A percentile compares a stretch with the other conserved stretches of the same genome.
phyloP scores from a whole-genome alignment of 345 rosid species.

The Aquilaria malaccensis region DNA sequence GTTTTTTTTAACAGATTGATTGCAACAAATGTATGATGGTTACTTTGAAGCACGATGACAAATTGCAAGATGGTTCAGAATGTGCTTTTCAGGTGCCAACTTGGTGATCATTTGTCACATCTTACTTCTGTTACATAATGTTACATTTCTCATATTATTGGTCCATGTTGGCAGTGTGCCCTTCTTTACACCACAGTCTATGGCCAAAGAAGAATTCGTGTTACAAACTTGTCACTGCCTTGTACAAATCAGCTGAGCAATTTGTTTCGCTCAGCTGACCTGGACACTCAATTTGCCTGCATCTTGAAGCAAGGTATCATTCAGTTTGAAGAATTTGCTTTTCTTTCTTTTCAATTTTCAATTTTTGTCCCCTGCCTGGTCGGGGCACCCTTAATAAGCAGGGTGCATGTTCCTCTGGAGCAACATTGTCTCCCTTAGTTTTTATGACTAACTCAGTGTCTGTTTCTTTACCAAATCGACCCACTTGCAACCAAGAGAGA shows the following conservation, averaged over 20 bases:
- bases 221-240: constrained; percentile 80
- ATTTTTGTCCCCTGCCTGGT: background rate
- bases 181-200: constrained; percentile 86
- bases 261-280: constrained; percentile 90
- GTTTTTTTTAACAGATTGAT: constrained; percentile 59
- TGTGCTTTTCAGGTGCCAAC: constrained; percentile 79
- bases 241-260: constrained; percentile 86
- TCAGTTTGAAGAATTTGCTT: constrained; percentile 5
- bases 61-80: constrained; percentile 91
- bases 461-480: no score
- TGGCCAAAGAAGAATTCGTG: constrained; percentile 97
- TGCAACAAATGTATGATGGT: constrained; percentile 92
- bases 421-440: no score
- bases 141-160: constrained; percentile 1
- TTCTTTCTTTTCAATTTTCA: background rate
- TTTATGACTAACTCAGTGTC: no score
- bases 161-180: constrained; percentile 56
- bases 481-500: no score
- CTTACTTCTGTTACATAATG: constrained; percentile 4
- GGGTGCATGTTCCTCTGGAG: no score
- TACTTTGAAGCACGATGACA: constrained; percentile 90
- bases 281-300: constrained; percentile 92
- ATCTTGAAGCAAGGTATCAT: constrained; percentile 87
- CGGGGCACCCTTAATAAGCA: background rate
- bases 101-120: constrained; percentile 5